Evolutionary conservation across 2,329 filamentous ascomycete species (phyloP), one percentile per base, ranked within the genome.

Genomic region (Drechmeria coniospora): DNA sequence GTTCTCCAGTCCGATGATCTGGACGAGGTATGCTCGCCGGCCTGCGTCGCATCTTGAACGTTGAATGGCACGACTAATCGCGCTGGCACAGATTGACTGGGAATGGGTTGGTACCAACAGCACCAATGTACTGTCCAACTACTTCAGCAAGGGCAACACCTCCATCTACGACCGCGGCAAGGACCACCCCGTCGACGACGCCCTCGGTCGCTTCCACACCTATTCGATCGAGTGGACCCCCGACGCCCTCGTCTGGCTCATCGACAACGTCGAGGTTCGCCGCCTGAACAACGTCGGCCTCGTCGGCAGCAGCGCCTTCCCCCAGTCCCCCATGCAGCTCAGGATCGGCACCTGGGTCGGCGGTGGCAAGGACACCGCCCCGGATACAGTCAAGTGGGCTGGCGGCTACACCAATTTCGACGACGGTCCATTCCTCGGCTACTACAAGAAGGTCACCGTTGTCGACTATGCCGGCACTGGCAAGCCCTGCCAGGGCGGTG

Each of bases 1-100:
- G 83, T 95, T 23, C 61, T 98, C 38, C 79, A 93, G 60, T 94
- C 84, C 2, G 83, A 93, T 44, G 73, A 78, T 45, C 67, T 93
- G 17, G 87, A 95, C 50, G 51, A 55, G 41, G 44, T 45, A 32
- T 18, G 32, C 28, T 5, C n/a, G n/a, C n/a, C n/a, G n/a, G n/a
- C n/a, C n/a, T n/a, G n/a, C n/a, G n/a, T n/a, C n/a, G n/a, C n/a
- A n/a, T n/a, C n/a, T n/a, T n/a, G n/a, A n/a, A n/a, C n/a, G n/a
- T n/a, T 20, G 18, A 20, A 20, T 20, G 18, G 18, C 18, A 10
- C 7, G 7, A 10, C 18, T 20, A 20, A 20, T n/a, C n/a, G n/a
- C n/a, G n/a, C n/a, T n/a, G n/a, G 20, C 5, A 11, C 13, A 93
- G 63, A 90, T 95, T 36, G 87, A 95, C 54, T 92, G 83, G 79